These are phyloP conservation scores for Citrus trifoliata DNA, from an alignment of 345 rosid species.

Conservation along the genomic window DNA sequence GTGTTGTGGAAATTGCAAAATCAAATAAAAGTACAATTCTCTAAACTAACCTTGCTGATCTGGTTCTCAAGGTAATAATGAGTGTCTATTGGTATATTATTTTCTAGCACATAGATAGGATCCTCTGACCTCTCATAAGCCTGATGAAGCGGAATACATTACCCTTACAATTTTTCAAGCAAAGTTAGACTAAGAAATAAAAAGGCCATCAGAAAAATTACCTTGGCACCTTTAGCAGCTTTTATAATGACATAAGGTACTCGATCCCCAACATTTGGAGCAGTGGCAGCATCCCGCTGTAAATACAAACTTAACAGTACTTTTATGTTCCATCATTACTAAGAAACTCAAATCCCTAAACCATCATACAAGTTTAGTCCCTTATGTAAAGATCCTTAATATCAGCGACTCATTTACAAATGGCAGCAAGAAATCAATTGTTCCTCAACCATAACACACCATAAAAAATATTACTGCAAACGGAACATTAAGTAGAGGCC, in stretches of 20 bases:
- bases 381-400: neutral
- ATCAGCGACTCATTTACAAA: neutral
- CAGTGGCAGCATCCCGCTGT: constrained; percentile 98
- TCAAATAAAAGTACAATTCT: neutral
- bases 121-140: constrained; percentile 97
- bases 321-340: constrained; percentile 1
- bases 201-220: constrained; percentile 19
- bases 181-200: neutral
- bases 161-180: neutral
- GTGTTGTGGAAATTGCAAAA: neutral
- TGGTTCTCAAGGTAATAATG: constrained; percentile 93
- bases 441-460: neutral
- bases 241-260: constrained; percentile 92
- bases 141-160: constrained; percentile 17
- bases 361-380: neutral
- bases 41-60: constrained; percentile 74
- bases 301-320: constrained; percentile 25
- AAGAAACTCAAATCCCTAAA: neutral
- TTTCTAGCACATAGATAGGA: constrained; percentile 88
- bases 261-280: constrained; percentile 98
- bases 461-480: neutral
- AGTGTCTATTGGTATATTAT: constrained; percentile 92
- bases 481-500: neutral
- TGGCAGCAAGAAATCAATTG: neutral
- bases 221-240: constrained; percentile 99